Evolutionary conservation across 192 early-diverging fungal species (phyloP), one percentile per base, ranked within the genome.

Genomic region (Phlyctochytrium bullatum): DNA sequence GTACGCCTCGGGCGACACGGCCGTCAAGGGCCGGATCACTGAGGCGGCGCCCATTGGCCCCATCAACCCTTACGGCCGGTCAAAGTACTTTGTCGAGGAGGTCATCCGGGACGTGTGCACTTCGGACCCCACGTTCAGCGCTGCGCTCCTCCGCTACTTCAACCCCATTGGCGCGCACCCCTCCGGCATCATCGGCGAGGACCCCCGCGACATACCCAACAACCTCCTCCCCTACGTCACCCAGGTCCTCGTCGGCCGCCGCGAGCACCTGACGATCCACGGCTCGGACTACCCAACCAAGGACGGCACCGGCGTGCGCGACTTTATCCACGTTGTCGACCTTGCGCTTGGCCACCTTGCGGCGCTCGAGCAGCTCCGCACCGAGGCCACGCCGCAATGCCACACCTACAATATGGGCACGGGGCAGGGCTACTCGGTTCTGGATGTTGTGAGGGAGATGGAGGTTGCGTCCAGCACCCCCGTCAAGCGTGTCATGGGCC

Each of bases 261-360:
- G 90, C 50, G 77, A 83, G 16, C 78, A 83, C 66, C 76, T 96
- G 17, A 81, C 88, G 20, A 84, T 96, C 10, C 92, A 84, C 76
- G 94, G 94, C n/a, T 75, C 77, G 36, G 93, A 96, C 75, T 96
- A 92, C 71, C 87, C 88, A 30, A 96, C 94, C 0, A 73, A 78
- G 34, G 94, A 96, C 61, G 94, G 94, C 23, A 93, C 47, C 61
- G 90, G 75, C 47, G 86, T 95, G 24, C 89, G 93, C 33, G 93
- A 96, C 74, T 96, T 93, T 69, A 89, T 96, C 66, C 94, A 96
- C 67, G 93, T 96, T 1, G 90, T 89, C 63, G 94, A 96, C 62
- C 79, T 95, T 32, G 92, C 94, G 12, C 84, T 85, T 54, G 93
- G 90, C 10, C 94, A 96, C 64, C 83, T 94, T 0, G 85, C 79